Conservation (phyloP, 225 moss, liverwort and hornwort genomes). For the Climacium dendroides region DNA sequence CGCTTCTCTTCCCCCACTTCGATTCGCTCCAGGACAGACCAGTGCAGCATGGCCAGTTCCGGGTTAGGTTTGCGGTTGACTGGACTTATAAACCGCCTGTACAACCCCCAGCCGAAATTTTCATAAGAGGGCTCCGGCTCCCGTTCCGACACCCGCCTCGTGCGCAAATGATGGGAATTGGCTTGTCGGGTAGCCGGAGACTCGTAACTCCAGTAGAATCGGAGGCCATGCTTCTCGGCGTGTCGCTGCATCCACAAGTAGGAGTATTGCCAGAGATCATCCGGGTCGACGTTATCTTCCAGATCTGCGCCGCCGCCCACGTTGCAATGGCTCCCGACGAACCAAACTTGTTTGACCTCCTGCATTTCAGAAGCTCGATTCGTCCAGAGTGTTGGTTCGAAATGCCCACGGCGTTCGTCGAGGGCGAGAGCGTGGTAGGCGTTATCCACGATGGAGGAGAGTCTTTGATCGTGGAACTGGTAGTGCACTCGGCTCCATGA, state of each 20-base stretch:
- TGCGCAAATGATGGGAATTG: not conserved
- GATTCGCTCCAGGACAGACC: not conserved
- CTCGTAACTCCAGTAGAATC: not conserved
- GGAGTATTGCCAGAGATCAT: not conserved
- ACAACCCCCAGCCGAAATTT: not conserved
- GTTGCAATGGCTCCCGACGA: not conserved
- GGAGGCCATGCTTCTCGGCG: not conserved
- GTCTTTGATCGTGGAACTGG: not conserved
- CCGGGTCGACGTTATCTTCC: not conserved
- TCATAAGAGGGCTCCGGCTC: not conserved
- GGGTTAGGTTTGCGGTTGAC: accelerated
- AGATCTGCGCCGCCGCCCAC: not conserved
- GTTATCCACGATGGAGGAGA: not conserved
- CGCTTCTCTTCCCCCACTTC: too few species aligned
- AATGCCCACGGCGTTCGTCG: not conserved
- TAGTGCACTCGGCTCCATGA: not conserved
- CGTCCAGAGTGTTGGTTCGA: too few species aligned
- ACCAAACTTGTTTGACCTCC: not conserved
- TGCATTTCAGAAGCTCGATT: too few species aligned
- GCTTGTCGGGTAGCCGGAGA: not conserved
- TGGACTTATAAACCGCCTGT: accelerated
- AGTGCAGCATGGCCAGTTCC: not conserved
- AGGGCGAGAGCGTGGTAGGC: not conserved
- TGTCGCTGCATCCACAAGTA: not conserved
- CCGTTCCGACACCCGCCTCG: not conserved